Evolutionary conservation across 495 filamentous ascomycete genomes (phyloP).

Genomic region (Aeminium ludgeri): DNA sequence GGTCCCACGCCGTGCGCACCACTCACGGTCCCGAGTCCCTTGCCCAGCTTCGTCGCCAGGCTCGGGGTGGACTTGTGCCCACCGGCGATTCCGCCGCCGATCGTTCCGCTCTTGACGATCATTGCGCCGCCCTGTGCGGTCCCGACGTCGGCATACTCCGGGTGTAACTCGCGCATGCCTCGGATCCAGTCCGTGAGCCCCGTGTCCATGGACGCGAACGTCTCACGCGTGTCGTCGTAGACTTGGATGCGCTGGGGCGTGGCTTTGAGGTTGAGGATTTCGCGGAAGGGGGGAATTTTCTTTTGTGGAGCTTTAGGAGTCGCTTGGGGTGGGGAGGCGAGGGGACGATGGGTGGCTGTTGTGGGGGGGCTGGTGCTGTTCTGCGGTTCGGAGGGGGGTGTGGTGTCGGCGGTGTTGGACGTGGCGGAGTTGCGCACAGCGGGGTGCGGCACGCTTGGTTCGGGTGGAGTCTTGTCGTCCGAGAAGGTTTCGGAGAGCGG

Average conservation of each 20-base stretch:
- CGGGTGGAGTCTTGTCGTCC: background rate
- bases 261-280: conserved; percentile 49
- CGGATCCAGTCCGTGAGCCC: conserved; percentile 61
- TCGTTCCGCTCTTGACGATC: too few species aligned
- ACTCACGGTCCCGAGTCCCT: too few species aligned
- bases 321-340: background rate
- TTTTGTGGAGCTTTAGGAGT: background rate
- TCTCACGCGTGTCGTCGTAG: conserved; percentile 49
- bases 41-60: too few species aligned
- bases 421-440: too few species aligned
- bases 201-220: conserved; percentile 54
- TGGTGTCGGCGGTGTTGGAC: background rate
- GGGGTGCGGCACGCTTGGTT: background rate
- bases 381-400: background rate
- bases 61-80: too few species aligned
- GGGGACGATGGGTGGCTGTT: background rate
- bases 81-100: too few species aligned
- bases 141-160: conserved; percentile 35
- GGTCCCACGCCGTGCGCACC: too few species aligned
- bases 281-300: conserved; percentile 36
- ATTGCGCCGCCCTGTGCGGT: conserved; percentile 9
- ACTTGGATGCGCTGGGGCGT: conserved; percentile 47
- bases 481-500: too few species aligned
- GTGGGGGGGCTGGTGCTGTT: background rate
- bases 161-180: conserved; percentile 30